A percentile compares a stretch with the other conserved stretches of the same genome.
Evolutionary conservation across 106 monocot genomes (phyloP).

Genomic region (Dendrobium huoshanense): DNA sequence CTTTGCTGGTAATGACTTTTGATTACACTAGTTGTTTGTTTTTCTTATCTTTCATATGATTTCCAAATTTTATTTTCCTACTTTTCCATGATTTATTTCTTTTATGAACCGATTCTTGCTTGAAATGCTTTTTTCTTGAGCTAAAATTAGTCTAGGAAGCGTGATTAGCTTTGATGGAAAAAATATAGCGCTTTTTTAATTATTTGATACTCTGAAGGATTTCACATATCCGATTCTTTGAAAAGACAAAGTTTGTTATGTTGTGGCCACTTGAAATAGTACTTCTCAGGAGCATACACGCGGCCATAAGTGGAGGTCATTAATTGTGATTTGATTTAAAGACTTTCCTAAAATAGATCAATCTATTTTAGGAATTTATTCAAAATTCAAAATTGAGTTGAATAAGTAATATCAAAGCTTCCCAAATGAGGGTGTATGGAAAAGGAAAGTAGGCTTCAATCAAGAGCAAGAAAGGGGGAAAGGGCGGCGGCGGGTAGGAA

Average conservation of each 20-base stretch:
- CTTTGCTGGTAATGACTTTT: slow-evolving; percentile 66
- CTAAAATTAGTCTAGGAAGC: background rate
- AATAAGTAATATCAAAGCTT: too few relatives aligned
- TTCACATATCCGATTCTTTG: background rate
- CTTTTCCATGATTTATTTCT: background rate
- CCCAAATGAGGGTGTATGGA: too few relatives aligned
- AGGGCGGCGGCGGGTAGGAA: too few relatives aligned
- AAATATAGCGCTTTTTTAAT: background rate
- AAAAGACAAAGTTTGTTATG: background rate
- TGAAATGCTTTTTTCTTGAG: background rate
- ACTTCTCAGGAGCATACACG: background rate
- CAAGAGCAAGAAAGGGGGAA: too few relatives aligned
- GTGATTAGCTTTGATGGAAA: background rate
- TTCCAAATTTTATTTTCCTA: background rate
- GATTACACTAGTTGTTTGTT: background rate
- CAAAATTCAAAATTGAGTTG: too few relatives aligned
- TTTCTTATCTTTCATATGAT: background rate
- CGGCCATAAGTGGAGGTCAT: too few relatives aligned
- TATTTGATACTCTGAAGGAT: background rate
- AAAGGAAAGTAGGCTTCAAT: too few relatives aligned
- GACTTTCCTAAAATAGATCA: too few relatives aligned
- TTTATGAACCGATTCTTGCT: background rate
- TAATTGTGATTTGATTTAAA: too few relatives aligned
- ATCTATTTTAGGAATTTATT: too few relatives aligned
- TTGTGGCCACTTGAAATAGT: background rate